Percentiles rank a stretch among this genome's conserved stretches.
These are phyloP conservation scores for Nicotiana paniculata DNA, from an alignment of 257 asterid species.

Conservation along the genomic window DNA sequence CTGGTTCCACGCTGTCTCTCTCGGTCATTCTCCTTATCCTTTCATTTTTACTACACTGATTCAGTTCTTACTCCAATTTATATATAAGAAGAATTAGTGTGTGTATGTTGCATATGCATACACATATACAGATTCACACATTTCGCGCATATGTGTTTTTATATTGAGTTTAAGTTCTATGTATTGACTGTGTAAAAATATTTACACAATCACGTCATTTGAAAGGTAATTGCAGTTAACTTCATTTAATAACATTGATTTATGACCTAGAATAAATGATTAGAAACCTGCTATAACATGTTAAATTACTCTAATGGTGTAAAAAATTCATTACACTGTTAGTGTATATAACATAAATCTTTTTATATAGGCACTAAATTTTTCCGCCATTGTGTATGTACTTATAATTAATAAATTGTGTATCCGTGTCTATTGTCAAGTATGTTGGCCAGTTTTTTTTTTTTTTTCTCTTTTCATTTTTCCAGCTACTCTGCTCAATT, in stretches of 20 bases:
- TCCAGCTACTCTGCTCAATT: not conserved
- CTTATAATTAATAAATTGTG: not conserved
- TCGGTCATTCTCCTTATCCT: conserved; percentile 32
- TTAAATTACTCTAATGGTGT: too few relatives aligned
- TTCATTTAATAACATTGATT: too few relatives aligned
- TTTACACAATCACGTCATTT: too few relatives aligned
- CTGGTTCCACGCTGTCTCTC: conserved; percentile 92
- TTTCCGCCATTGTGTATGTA: not conserved
- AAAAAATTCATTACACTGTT: too few relatives aligned
- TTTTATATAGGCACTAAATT: not conserved
- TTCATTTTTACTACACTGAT: not conserved
- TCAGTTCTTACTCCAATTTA: not conserved
- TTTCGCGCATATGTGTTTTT: not conserved
- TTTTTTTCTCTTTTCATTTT: not conserved
- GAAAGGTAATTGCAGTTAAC: too few relatives aligned
- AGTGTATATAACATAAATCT: too few relatives aligned
- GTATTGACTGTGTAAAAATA: too few relatives aligned
- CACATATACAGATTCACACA: not conserved
- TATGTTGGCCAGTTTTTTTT: not conserved
- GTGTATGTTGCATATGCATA: not conserved
- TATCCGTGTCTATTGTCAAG: not conserved
- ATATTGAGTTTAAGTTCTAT: too few relatives aligned
- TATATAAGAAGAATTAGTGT: not conserved
- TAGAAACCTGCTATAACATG: too few relatives aligned
- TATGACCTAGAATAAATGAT: too few relatives aligned